Evolutionary conservation across 1,284 basidiomycete species (phyloP).

Genomic region (Ceratobasidium theobromae): DNA sequence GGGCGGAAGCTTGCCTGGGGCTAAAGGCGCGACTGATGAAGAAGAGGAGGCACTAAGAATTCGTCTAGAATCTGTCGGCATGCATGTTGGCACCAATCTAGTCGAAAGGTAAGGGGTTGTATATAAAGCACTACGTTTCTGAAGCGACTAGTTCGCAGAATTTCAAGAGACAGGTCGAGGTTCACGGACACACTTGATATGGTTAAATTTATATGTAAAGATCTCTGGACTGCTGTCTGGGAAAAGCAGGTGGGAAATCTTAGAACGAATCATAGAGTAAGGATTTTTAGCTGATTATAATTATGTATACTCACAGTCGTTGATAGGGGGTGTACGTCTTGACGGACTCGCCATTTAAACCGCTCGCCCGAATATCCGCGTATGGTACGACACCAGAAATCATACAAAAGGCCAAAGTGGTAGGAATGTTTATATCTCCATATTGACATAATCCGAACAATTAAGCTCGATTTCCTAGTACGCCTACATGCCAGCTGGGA

Average conservation of each 20-base stretch:
- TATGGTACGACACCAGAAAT: conserved; percentile 75
- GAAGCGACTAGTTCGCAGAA: neutral
- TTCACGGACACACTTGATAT: conserved; percentile 84
- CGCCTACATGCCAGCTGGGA: conserved; percentile 72
- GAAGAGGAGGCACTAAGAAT: conserved; percentile 70
- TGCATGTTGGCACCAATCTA: conserved; percentile 84
- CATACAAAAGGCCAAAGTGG: conserved; percentile 67
- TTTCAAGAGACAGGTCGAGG: conserved; percentile 47
- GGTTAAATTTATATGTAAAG: conserved; percentile 96
- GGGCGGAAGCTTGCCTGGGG: conserved; percentile 44
- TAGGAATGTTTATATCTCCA: conserved; percentile 45
- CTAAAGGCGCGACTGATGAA: conserved; percentile 53
- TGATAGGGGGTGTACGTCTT: conserved; percentile 87
- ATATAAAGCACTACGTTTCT: conserved; percentile 13
- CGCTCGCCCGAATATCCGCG: conserved; percentile 75
- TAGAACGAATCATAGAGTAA: conserved; percentile 87
- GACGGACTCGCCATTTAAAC: conserved; percentile 88
- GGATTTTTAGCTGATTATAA: conserved; percentile 48
- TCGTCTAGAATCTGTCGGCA: conserved; percentile 79
- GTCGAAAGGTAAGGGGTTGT: conserved; percentile 83
- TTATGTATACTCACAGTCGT: neutral
- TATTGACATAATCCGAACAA: neutral
- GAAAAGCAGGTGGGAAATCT: conserved; percentile 95
- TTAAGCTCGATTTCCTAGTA: conserved; percentile 54
- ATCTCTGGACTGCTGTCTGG: conserved; percentile 86